Evolutionary conservation across 2,329 filamentous ascomycete species (phyloP), one percentile per base, ranked within the genome.

Genomic region (Monilinia fructigena): DNA sequence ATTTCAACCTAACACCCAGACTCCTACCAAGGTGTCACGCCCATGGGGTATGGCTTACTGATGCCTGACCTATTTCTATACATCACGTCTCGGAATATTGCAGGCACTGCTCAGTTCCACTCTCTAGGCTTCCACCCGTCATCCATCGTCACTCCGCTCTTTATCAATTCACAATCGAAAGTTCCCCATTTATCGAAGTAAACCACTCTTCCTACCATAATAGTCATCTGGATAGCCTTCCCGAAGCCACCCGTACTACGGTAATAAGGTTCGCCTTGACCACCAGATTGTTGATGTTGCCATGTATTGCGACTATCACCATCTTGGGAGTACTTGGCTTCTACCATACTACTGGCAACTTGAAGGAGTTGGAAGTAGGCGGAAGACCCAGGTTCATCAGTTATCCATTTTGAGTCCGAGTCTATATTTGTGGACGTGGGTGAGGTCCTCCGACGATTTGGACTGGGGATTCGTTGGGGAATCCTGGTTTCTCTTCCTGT

Each of bases 201-300:
- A 70, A 81, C 75, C 66, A 77, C 74, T 23, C 77, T 73, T 0
- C 82, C 82, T 20, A 80, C 77, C 68, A 80, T 79, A 23, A 80
- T 81, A 23, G 81, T 74, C 63, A 83, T 75, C 66, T 79, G 77
- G 66, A 83, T 78, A 2, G 76, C 80, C 62, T 77, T 75, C 5
- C 79, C 77, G 64, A 84, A 77, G 0, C 82, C 83, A 2, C 77
- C 78, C 0, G 80, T 69, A 63, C 82, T 76, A 66, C 83, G 80
- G 72, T 84, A 82, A 68, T 80, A 86, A 3, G 83, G 83, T 71
- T 86, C 83, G 16, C 81, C 83, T 42, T 79, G 66, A 1, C 83
- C 84, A 45, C 83, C 84, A 3, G 75, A 78, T 73, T 86, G 84
- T 28, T 79, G 78, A 3, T 72, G 74, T 71, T 85, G 83, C 84